Evolutionary conservation across 345 rosid species (phyloP), one percentile per base, ranked within the genome.

Genomic region (Populus tremula): DNA sequence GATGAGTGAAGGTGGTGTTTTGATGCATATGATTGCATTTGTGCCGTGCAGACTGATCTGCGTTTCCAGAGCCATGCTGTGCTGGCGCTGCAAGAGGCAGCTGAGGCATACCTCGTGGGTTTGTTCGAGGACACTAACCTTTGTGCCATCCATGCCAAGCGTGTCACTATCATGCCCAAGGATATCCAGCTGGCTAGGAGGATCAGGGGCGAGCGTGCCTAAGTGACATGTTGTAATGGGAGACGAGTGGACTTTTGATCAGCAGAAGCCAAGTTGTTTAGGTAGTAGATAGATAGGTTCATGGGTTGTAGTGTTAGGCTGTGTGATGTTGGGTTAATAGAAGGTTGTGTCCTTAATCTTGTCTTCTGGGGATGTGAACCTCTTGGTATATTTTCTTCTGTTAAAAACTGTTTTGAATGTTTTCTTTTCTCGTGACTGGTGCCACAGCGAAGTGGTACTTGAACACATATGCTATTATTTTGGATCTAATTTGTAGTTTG

Each of bases 1-100:
- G n/a, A 1, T 49, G 31, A 10, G 8, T 20, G 5, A 16, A 33
- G 4, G 18, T 2, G 2, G 49, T 1, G 20, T 36, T 56, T 5
- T 2, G 33, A n/a, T 53, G 47, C 14, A 1, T 0, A 11, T 49
- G 45, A 2, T 17, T n/a, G 17, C 1, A 2, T 1, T 39, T n/a
- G 4, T 69, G 23, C 9, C 9, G 20, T 41, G 74, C 79, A 76
- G 79, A 76, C 79, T 13, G 79, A 76, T 56, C 67, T 76, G n/a
- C 79, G 79, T 59, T 76, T 76, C 74, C 79, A 76, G 73, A 76
- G 79, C 56, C 79, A 76, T 43, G 79, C 79, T 0, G 79, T 76
- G 12, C 41, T 76, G 36, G 79, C 79, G 3, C 61, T 76, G 36
- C 79, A 76, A 67, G 79, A 76, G 74, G 79, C 79, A 10, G 79